Evolutionary conservation across 768 basidiomycete species (phyloP).

Genomic region (Mycena haematopus): DNA sequence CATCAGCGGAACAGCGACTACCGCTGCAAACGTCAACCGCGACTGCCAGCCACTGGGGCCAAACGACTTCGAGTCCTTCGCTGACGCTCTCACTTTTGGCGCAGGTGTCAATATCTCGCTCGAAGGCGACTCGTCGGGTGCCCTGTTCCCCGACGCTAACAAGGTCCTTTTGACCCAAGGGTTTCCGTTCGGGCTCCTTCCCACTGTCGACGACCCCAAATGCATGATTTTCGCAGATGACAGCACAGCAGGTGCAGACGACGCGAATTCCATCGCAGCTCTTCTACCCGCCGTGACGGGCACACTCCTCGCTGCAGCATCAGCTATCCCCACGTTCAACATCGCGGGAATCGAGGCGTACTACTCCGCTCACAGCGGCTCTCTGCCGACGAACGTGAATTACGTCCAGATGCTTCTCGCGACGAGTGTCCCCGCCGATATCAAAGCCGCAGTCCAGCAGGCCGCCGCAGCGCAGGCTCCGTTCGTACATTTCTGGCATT

Average conservation of each 20-base stretch:
- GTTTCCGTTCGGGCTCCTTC: conserved; percentile 9
- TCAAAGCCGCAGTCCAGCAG: conserved; percentile 10
- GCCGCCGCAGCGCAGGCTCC: neutral
- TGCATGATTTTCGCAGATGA: conserved; percentile 22
- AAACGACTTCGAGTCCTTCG: neutral
- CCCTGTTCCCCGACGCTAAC: neutral
- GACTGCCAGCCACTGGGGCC: neutral
- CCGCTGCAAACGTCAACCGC: conserved; percentile 1
- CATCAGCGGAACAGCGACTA: neutral
- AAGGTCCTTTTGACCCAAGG: neutral
- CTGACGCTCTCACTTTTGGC: conserved; percentile 13
- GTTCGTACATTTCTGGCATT: neutral
- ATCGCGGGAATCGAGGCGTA: conserved; percentile 13
- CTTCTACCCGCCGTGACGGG: conserved; percentile 12
- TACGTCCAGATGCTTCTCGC: conserved; percentile 21
- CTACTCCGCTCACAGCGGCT: conserved; percentile 11
- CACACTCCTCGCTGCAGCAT: conserved; percentile 11
- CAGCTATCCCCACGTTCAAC: conserved; percentile 21
- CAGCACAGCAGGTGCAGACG: neutral
- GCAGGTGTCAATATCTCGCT: conserved; percentile 19
- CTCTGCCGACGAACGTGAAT: conserved; percentile 21
- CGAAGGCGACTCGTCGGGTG: conserved; percentile 4
- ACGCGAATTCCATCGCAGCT: neutral
- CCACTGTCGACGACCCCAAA: conserved; percentile 5
- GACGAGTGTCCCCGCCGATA: conserved; percentile 15